Conservation (phyloP, 2,329 filamentous ascomycete species). For the Aspergillus brasiliensis region DNA sequence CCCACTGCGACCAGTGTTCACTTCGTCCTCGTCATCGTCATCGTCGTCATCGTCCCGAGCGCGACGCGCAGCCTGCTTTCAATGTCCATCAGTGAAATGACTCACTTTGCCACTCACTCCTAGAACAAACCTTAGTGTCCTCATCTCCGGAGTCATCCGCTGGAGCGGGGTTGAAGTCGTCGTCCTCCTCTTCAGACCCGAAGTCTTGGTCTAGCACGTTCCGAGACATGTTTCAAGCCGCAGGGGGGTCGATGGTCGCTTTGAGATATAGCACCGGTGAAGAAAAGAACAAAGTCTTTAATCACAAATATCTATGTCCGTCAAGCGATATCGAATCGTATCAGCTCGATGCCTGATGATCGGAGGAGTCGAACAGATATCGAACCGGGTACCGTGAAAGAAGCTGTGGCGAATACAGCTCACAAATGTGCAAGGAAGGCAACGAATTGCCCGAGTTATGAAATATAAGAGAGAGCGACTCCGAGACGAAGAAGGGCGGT, state of each 20-base stretch:
- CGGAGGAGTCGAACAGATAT: background rate
- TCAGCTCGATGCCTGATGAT: background rate
- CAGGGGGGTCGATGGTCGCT: background rate
- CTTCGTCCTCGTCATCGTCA: constrained; percentile 51
- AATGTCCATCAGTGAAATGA: constrained; percentile 22
- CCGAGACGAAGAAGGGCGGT: background rate
- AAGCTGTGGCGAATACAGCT: background rate
- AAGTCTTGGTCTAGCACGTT: constrained; percentile 55
- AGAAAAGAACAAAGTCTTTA: background rate
- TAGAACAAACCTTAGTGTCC: constrained; percentile 43
- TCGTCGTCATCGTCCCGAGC: constrained; percentile 42
- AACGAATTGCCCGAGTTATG: background rate
- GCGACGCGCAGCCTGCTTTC: constrained; percentile 29
- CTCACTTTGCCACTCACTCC: constrained; percentile 13
- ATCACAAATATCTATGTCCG: background rate
- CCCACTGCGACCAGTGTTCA: constrained; percentile 30
- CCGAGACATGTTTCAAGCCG: constrained; percentile 36
- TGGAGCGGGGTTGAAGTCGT: constrained; percentile 84
- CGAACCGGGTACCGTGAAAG: background rate
- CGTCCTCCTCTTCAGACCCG: constrained; percentile 70
- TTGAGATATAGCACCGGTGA: background rate
- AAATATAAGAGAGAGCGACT: background rate
- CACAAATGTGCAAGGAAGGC: background rate
- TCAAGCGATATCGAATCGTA: background rate
- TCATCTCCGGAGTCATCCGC: constrained; percentile 75